Evolutionary conservation across 2,329 filamentous ascomycete species (phyloP).

Genomic region (Aspergillus pseudonomiae): DNA sequence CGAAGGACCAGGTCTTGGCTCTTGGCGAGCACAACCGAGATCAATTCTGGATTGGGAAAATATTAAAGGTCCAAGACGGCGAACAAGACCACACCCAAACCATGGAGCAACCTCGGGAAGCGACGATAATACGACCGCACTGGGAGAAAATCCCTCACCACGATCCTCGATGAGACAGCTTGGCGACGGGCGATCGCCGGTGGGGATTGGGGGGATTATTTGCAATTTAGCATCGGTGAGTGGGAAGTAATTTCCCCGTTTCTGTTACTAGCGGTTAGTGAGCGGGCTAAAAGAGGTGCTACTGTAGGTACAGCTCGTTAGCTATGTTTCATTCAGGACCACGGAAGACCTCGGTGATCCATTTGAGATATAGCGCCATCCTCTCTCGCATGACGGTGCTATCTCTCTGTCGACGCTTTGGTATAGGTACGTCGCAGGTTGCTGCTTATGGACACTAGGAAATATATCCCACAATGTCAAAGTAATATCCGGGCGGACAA

Average conservation of each 20-base stretch:
- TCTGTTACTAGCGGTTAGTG: constrained; percentile 15
- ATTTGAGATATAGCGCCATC: constrained; percentile 8
- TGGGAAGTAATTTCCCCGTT: constrained; percentile 22
- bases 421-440: neutral
- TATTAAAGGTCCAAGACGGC: too few species aligned
- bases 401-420: neutral
- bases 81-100: neutral
- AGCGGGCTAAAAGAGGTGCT: constrained; percentile 23
- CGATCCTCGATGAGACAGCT: constrained; percentile 35
- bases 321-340: constrained; percentile 5
- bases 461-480: neutral
- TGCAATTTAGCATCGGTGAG: constrained; percentile 19
- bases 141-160: constrained; percentile 38
- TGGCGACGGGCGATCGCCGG: constrained; percentile 37
- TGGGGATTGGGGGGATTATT: constrained; percentile 20
- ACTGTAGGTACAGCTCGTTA: constrained; percentile 37
- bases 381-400: neutral
- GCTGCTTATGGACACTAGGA: neutral
- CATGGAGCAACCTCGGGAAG: constrained; percentile 7
- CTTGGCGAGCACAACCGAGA: neutral
- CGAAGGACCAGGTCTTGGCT: neutral
- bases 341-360: constrained; percentile 1
- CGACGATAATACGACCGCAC: constrained; percentile 1
- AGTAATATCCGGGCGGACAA: neutral
- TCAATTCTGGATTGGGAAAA: neutral